A percentile compares a stretch with the other conserved stretches of the same genome.
Conservation (phyloP, 2,329 filamentous ascomycete species). For the Zasmidium cellare region DNA sequence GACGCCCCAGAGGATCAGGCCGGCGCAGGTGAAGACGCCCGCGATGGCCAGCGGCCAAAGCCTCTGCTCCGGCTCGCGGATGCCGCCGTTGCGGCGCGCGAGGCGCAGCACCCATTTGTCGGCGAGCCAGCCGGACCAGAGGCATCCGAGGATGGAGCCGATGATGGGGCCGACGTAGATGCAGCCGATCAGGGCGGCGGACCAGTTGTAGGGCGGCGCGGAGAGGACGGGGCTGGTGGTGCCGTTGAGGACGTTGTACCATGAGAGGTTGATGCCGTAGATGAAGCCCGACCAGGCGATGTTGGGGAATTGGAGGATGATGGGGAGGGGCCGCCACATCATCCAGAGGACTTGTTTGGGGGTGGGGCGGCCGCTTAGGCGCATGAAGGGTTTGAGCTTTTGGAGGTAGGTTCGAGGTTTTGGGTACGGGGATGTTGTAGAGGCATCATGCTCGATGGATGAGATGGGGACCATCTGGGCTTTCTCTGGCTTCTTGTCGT, state of each 20-base stretch:
- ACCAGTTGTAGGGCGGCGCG: constrained; percentile 36
- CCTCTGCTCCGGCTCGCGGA: constrained; percentile 42
- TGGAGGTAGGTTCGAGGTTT: not conserved
- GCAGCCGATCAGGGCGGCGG: constrained; percentile 38
- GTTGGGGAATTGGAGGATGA: constrained; percentile 37
- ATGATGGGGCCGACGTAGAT: constrained; percentile 36
- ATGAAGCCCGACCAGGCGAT: constrained; percentile 41
- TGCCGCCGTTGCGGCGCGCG: constrained; percentile 40
- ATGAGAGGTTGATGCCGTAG: constrained; percentile 38
- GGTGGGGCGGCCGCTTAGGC: constrained; percentile 16
- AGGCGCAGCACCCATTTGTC: constrained; percentile 34
- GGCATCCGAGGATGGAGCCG: constrained; percentile 38
- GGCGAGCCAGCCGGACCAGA: constrained; percentile 37
- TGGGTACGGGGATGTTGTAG: no score
- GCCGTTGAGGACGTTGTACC: constrained; percentile 36
- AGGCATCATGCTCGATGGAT: no score
- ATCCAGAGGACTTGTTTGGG: constrained; percentile 21
- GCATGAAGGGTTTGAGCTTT: constrained; percentile 6
- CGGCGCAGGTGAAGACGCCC: constrained; percentile 39
- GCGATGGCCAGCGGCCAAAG: constrained; percentile 43
- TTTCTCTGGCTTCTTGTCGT: no score
- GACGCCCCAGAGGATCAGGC: constrained; percentile 43
- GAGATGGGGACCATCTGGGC: no score
- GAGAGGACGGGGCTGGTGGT: constrained; percentile 40
- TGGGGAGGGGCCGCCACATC: constrained; percentile 28